Conservation (phyloP, 768 basidiomycete species). For the Phanerodontia chrysosporium region DNA sequence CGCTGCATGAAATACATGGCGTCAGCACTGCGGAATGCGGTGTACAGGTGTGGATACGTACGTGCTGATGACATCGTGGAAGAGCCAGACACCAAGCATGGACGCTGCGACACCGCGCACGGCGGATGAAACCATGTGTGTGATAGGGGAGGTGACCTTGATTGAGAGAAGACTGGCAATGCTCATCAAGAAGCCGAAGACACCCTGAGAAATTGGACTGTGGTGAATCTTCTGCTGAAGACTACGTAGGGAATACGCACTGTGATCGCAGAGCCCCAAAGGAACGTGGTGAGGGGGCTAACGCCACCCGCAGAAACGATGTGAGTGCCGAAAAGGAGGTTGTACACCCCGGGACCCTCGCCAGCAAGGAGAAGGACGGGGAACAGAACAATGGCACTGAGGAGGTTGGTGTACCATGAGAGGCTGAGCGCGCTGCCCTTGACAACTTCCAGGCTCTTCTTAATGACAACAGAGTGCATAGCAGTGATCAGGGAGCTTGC, state of each 20-base stretch:
- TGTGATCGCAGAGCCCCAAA: slow-evolving; percentile 77
- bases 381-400: slow-evolving; percentile 67
- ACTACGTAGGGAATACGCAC: slow-evolving; percentile 37
- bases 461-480: slow-evolving; percentile 91
- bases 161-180: slow-evolving; percentile 90
- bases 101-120: slow-evolving; percentile 94
- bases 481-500: slow-evolving; percentile 84
- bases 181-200: slow-evolving; percentile 91
- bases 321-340: slow-evolving; percentile 50
- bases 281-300: slow-evolving; percentile 56
- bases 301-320: slow-evolving; percentile 34
- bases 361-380: slow-evolving; percentile 75
- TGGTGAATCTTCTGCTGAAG: neutral
- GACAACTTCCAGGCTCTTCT: slow-evolving; percentile 75
- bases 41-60: slow-evolving; percentile 32
- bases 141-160: slow-evolving; percentile 96
- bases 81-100: slow-evolving; percentile 74
- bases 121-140: slow-evolving; percentile 96
- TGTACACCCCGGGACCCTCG: slow-evolving; percentile 61
- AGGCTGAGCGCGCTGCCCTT: slow-evolving; percentile 80
- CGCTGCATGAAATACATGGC: slow-evolving; percentile 38
- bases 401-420: slow-evolving; percentile 88
- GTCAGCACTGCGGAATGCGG: neutral
- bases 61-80: slow-evolving; percentile 77
- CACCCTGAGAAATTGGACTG: slow-evolving; percentile 62